These are phyloP conservation scores for Trametopsis cervina DNA, from an alignment of 768 basidiomycete species.

Conservation along the genomic window DNA sequence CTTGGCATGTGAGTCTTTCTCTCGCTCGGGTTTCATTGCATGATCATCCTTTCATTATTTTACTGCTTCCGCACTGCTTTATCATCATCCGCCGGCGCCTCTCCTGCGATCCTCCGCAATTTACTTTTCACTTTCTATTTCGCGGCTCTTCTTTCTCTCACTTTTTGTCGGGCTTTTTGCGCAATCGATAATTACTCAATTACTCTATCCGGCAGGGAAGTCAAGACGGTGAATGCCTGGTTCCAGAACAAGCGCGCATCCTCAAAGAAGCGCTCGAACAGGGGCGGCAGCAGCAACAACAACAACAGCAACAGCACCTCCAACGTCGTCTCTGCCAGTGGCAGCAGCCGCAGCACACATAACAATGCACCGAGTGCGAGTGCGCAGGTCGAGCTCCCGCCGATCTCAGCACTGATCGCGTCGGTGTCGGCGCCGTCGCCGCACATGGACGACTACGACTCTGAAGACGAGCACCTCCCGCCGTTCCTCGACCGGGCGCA, in stretches of 20 bases:
- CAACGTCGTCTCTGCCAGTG: too few species aligned
- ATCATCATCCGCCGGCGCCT: constrained; percentile 12
- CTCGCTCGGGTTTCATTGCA: constrained; percentile 3
- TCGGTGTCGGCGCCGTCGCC: constrained; percentile 30
- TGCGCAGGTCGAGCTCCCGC: constrained; percentile 26
- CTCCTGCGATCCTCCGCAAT: constrained; percentile 6
- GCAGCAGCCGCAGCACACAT: constrained; percentile 16
- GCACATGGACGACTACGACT: constrained; percentile 37
- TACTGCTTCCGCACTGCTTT: constrained; percentile 1
- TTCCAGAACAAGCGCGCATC: constrained; percentile 85
- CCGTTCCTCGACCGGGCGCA: constrained; percentile 14
- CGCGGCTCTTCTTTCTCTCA: too few species aligned
- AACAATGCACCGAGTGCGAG: constrained; percentile 18
- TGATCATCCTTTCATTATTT: not conserved
- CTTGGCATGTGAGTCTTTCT: constrained; percentile 62
- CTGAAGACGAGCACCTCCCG: constrained; percentile 38
- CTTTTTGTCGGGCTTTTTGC: constrained; percentile 22
- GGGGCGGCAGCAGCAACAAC: constrained; percentile 13
- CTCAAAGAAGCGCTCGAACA: constrained; percentile 62
- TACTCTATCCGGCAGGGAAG: constrained; percentile 45
- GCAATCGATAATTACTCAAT: constrained; percentile 6
- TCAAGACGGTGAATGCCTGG: constrained; percentile 82
- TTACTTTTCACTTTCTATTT: too few species aligned
- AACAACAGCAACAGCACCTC: constrained; percentile 18
- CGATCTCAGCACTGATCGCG: constrained; percentile 36